Evolutionary conservation across 2,329 filamentous ascomycete genomes (phyloP), one percentile per base, ranked within the genome.

Genomic region (Metarhizium brunneum): DNA sequence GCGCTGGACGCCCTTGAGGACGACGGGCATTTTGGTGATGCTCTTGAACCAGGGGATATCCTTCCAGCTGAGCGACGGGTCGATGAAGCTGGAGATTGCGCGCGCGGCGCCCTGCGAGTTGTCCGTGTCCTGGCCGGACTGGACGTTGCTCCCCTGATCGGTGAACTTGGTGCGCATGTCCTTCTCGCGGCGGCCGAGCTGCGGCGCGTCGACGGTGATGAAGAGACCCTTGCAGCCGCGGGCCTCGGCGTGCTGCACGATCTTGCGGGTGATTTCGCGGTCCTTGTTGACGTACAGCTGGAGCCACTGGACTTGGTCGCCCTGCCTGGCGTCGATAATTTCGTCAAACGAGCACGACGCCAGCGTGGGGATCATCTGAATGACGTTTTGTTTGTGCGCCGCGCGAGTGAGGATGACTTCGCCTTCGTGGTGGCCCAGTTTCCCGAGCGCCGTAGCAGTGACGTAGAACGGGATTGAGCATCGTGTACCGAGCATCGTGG

Each of bases 251-350:
- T 97, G 90, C 73, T 92, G 72, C 51, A 99, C 88, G 63, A 99
- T 97, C 60, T 83, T 83, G 72, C 88, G 84, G 8, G 94, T 99
- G 71, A 99, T 92, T 36, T 80, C 82, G 56, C 94, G 87, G 75
- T 99, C 88, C 71, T 95, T 94, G 81, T 99, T 99, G 63, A 99
- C 90, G 73, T 96, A 95, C 1, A 99, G 83, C 74, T 99, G 94
- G 62, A 99, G 78, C 94, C 94, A 99, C 73, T 97, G 94, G 4
- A 91, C 84, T 71, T 96, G 92, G 59, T 87, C 86, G 48, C 82
- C 88, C n/a, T 59, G 56, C 35, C 80, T 82, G 18, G 92, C 94
- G 70, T 97, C 94, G 61, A 95, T 78, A 57, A 99, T 96, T 73
- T 99, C 92, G 74, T 99, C 94, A 65, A 99, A 96, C 1, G 91